These are phyloP conservation scores for Cutaneotrichosporon dermatis DNA, from an alignment of 1,284 basidiomycete species.

Conservation along the genomic window DNA sequence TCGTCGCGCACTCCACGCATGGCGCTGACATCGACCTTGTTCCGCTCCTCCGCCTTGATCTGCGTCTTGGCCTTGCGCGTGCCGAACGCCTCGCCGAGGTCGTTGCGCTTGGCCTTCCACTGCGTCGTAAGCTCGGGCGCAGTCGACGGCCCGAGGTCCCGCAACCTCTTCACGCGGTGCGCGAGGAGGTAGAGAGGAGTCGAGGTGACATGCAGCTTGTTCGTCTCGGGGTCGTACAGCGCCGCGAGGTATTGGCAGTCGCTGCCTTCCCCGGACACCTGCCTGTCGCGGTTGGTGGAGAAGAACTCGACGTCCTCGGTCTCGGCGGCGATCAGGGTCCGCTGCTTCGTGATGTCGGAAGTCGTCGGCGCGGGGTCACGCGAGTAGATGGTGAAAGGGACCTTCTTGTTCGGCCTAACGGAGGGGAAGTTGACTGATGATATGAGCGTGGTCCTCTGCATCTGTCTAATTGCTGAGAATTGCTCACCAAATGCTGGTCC, in stretches of 20 bases:
- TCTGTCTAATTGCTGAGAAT: too few relatives aligned
- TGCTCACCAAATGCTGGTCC: constrained; percentile 67
- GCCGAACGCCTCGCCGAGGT: constrained; percentile 85
- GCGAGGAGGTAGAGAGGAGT: constrained; percentile 69
- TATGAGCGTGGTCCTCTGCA: background rate
- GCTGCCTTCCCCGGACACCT: constrained; percentile 54
- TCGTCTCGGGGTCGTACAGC: constrained; percentile 62
- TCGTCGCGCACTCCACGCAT: constrained; percentile 75
- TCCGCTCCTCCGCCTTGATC: constrained; percentile 76
- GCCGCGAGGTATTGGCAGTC: constrained; percentile 50
- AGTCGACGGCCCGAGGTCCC: constrained; percentile 38
- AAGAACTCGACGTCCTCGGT: constrained; percentile 63
- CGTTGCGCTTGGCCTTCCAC: constrained; percentile 62
- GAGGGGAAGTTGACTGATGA: constrained; percentile 68
- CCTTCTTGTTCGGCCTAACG: constrained; percentile 58
- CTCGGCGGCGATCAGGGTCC: constrained; percentile 63
- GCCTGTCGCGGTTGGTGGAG: constrained; percentile 52
- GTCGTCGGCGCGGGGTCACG: constrained; percentile 38
- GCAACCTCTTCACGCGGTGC: constrained; percentile 75
- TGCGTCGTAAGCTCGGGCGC: constrained; percentile 53
- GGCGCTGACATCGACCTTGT: constrained; percentile 76
- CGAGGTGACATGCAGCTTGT: constrained; percentile 59
- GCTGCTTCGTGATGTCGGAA: constrained; percentile 53
- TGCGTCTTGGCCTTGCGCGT: constrained; percentile 85
- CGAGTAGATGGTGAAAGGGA: constrained; percentile 63